Percentiles rank a stretch among this genome's conserved stretches.
These are phyloP conservation scores for Solanum etuberosum DNA, from an alignment of 257 asterid genomes.

Conservation along the genomic window DNA sequence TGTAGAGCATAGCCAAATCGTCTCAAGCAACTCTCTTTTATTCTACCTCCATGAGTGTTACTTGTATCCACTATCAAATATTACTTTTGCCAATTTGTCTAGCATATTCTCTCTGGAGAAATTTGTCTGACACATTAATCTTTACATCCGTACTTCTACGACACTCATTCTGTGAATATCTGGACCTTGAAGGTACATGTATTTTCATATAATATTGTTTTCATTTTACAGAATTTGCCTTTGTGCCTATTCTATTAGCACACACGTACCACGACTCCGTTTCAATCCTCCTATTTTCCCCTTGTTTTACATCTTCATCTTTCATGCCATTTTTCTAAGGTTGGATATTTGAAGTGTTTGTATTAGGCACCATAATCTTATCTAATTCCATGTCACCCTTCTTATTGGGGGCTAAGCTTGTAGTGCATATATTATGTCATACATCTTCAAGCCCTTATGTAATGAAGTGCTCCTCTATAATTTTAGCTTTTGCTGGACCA, in stretches of 20 bases:
- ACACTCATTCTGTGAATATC: background rate
- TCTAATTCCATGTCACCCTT: background rate
- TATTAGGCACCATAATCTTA: background rate
- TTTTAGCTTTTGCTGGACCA: background rate
- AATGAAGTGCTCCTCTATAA: background rate
- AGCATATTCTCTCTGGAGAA: background rate
- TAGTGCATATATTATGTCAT: background rate
- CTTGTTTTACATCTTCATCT: background rate
- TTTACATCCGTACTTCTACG: background rate
- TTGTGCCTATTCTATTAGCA: background rate
- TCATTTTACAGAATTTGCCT: background rate
- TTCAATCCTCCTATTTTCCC: background rate
- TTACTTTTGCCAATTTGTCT: background rate
- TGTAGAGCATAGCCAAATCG: background rate
- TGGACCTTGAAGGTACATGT: background rate
- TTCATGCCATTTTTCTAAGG: background rate
- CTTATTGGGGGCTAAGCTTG: background rate
- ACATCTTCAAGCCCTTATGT: background rate
- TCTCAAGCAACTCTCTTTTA: background rate
- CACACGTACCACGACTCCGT: background rate
- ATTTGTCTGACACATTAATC: background rate
- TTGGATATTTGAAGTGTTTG: background rate
- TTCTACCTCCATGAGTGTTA: background rate
- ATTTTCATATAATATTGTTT: background rate
- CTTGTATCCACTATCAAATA: background rate